Evolutionary conservation across 495 filamentous ascomycete genomes (phyloP).

Genomic region (Tuber borchii): DNA sequence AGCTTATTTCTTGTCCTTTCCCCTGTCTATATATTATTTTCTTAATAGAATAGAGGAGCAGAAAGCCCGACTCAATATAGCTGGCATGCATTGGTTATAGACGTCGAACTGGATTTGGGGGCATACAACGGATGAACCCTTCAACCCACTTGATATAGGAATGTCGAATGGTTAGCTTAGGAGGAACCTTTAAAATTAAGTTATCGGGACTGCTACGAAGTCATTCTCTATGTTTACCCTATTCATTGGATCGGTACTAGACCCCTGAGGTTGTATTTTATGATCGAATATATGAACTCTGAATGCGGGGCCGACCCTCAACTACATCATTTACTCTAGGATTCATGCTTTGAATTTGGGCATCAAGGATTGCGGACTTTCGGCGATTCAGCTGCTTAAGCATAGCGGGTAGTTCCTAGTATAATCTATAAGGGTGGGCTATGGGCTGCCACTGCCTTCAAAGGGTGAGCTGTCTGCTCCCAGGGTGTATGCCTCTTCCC

Average conservation of each 20-base stretch:
- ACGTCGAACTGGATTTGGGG: neutral
- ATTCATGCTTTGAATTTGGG: neutral
- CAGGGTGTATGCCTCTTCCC: neutral
- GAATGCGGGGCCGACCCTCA: neutral
- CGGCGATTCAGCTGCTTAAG: neutral
- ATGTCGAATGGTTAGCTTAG: neutral
- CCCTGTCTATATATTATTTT: neutral
- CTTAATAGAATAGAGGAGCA: neutral
- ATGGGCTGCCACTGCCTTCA: neutral
- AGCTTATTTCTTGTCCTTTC: neutral
- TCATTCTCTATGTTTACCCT: neutral
- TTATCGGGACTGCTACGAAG: neutral
- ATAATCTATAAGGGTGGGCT: neutral
- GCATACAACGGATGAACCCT: neutral
- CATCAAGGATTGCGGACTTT: neutral
- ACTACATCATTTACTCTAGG: neutral
- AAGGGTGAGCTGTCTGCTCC: neutral
- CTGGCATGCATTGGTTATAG: neutral
- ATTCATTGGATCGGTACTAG: neutral
- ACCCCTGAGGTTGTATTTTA: neutral
- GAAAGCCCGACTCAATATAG: neutral
- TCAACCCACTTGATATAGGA: neutral
- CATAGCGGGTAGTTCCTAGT: neutral
- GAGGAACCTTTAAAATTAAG: neutral
- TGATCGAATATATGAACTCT: neutral